Percentiles rank a stretch among this genome's conserved stretches.
phyloP scores from a whole-genome alignment of 2,329 filamentous ascomycete genomes.

The Verticillium nubilum region DNA sequence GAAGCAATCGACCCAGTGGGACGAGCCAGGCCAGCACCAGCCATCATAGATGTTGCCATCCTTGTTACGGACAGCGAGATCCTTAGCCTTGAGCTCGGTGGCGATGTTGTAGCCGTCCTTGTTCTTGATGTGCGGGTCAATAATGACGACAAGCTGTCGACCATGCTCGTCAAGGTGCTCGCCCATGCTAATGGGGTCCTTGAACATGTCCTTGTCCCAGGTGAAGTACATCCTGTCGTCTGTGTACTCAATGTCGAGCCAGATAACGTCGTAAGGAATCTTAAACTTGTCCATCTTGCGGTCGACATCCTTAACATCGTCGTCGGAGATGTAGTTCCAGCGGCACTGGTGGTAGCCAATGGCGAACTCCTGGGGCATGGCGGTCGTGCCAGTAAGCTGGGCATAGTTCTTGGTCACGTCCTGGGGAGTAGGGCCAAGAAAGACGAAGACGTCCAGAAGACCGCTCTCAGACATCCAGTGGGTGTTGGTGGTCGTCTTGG shows the following conservation, averaged over 20 bases:
- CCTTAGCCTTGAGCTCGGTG: constrained; percentile 77
- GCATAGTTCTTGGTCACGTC: constrained; percentile 79
- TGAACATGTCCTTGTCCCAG: constrained; percentile 87
- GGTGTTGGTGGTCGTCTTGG: constrained; percentile 65
- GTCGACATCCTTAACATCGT: constrained; percentile 95
- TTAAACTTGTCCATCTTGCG: constrained; percentile 91
- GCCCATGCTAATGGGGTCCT: constrained; percentile 80
- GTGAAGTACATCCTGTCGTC: constrained; percentile 98
- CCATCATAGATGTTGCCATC: constrained; percentile 85
- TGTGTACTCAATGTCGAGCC: constrained; percentile 97
- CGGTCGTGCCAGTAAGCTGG: constrained; percentile 85
- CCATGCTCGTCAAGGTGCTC: constrained; percentile 80
- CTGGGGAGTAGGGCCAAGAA: constrained; percentile 81
- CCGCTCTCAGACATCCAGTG: constrained; percentile 94
- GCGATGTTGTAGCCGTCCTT: constrained; percentile 69
- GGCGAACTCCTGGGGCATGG: constrained; percentile 86
- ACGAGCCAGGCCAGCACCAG: constrained; percentile 98
- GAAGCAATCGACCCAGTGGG: constrained; percentile 94
- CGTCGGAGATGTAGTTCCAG: constrained; percentile 97
- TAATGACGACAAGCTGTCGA: constrained; percentile 87
- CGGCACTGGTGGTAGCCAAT: constrained; percentile 96
- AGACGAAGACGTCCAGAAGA: constrained; percentile 86
- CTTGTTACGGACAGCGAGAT: constrained; percentile 83
- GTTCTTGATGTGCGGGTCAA: constrained; percentile 98
- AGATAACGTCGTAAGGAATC: constrained; percentile 98